Percentiles rank a stretch among this genome's conserved stretches.
phyloP scores from a whole-genome alignment of 164 flowering plant genomes.

The Magnolia sinica region DNA sequence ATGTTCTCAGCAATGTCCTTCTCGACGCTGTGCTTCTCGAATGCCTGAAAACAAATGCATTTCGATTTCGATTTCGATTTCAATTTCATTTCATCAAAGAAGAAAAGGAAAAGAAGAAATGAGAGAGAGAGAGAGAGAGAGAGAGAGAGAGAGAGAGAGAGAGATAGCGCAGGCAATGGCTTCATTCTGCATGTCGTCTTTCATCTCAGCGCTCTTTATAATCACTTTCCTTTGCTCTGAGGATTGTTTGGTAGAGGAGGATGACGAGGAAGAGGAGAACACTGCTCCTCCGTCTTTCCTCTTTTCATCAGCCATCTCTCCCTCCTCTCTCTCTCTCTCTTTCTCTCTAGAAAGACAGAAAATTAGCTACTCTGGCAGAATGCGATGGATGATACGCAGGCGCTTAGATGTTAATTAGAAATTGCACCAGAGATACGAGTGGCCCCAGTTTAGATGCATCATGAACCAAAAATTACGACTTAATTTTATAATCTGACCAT shows the following conservation, averaged over 20 bases:
- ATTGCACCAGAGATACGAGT: too few relatives aligned
- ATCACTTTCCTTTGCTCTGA: slow-evolving; percentile 29
- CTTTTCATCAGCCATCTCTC: slow-evolving; percentile 14
- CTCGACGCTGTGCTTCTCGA: slow-evolving; percentile 83
- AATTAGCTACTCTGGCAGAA: too few relatives aligned
- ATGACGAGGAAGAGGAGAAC: too few relatives aligned
- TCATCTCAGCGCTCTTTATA: slow-evolving; percentile 92
- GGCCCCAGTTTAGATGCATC: too few relatives aligned
- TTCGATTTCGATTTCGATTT: neutral
- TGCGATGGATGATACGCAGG: too few relatives aligned
- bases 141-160: slow-evolving; percentile 34
- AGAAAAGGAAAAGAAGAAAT: neutral
- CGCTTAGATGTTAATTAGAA: too few relatives aligned
- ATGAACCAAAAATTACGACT: too few relatives aligned
- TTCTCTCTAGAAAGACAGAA: too few relatives aligned
- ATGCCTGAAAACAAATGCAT: slow-evolving; percentile 44
- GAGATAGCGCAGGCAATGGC: slow-evolving; percentile 74
- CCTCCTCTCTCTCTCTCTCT: neutral
- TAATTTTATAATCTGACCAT: too few relatives aligned
- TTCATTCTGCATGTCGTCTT: slow-evolving; percentile 76
- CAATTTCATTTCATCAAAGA: neutral
- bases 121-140: slow-evolving; percentile 22
- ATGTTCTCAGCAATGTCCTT: slow-evolving; percentile 93
- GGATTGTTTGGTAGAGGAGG: neutral
- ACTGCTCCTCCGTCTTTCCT: slow-evolving; percentile 7